Conservation (phyloP, 2,329 filamentous ascomycete genomes). For the Fusarium pseudonygamai region DNA sequence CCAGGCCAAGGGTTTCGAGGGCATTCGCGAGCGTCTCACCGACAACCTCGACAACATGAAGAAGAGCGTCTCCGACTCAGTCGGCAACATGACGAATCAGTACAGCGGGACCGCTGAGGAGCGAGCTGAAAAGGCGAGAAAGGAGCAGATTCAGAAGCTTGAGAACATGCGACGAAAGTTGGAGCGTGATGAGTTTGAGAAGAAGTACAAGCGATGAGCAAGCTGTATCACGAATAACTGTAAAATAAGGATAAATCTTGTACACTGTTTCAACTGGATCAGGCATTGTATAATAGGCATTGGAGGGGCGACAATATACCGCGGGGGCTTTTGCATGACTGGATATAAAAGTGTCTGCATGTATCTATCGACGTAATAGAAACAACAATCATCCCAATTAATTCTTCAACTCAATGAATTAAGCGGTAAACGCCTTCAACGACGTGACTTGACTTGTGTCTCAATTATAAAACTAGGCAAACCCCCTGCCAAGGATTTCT, state of each 20-base stretch:
- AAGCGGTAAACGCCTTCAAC: conserved; percentile 22
- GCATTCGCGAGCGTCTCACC: conserved; percentile 47
- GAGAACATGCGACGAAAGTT: conserved; percentile 50
- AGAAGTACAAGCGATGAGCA: conserved; percentile 51
- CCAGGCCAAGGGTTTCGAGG: conserved; percentile 33
- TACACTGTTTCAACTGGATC: conserved; percentile 13
- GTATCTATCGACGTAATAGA: conserved; percentile 29
- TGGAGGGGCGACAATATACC: conserved; percentile 18
- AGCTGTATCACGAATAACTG: conserved; percentile 27
- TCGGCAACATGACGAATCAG: conserved; percentile 49
- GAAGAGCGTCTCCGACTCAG: conserved; percentile 49
- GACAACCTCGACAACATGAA: conserved; percentile 50
- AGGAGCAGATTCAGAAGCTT: conserved; percentile 47
- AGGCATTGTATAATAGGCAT: conserved; percentile 35
- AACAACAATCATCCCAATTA: conserved; percentile 8
- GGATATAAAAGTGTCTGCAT: conserved; percentile 18
- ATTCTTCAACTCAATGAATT: conserved; percentile 2
- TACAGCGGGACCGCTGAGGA: conserved; percentile 47
- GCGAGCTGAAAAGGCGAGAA: conserved; percentile 49
- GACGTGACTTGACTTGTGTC: conserved; percentile 25
- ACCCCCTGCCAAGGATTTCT: conserved; percentile 28
- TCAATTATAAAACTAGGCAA: conserved; percentile 38
- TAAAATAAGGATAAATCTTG: conserved; percentile 27
- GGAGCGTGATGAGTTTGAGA: conserved; percentile 52
- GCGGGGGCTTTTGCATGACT: conserved; percentile 14